Percentiles rank a stretch among this genome's conserved stretches.
These are phyloP conservation scores for Bipolaris zeicola DNA, from an alignment of 2,329 filamentous ascomycete genomes.

Conservation along the genomic window DNA sequence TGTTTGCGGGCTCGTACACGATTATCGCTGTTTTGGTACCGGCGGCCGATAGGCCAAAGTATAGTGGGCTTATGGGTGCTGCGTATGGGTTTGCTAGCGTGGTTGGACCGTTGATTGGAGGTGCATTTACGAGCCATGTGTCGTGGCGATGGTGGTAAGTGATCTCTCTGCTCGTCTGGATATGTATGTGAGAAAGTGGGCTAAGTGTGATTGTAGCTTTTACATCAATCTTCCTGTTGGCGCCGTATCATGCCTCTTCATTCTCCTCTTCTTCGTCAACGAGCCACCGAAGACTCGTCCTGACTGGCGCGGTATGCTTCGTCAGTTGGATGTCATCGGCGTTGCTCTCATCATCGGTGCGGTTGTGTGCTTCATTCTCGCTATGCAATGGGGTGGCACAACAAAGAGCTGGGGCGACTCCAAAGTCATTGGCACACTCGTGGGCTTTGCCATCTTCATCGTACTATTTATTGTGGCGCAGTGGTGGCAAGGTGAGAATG, in stretches of 20 bases:
- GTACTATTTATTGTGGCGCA: slow-evolving; percentile 47
- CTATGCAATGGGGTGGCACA: slow-evolving; percentile 53
- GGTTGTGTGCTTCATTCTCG: slow-evolving; percentile 52
- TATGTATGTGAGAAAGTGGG: fast-evolving
- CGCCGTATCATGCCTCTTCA: slow-evolving; percentile 42
- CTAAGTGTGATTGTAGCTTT: slow-evolving; percentile 18
- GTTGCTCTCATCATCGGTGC: slow-evolving; percentile 48
- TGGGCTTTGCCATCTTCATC: slow-evolving; percentile 51
- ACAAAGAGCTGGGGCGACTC: slow-evolving; percentile 36
- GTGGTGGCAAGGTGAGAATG: slow-evolving; percentile 48
- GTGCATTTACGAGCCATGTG: slow-evolving; percentile 46
- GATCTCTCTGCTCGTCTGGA: fast-evolving
- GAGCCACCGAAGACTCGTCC: slow-evolving; percentile 23
- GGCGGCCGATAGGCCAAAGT: slow-evolving; percentile 49
- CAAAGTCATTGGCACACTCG: slow-evolving; percentile 54
- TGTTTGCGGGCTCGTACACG: slow-evolving; percentile 33
- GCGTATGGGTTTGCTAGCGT: slow-evolving; percentile 46
- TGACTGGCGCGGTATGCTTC: slow-evolving; percentile 44
- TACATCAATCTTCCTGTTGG: slow-evolving; percentile 55
- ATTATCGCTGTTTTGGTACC: slow-evolving; percentile 53
- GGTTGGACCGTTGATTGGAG: slow-evolving; percentile 51
- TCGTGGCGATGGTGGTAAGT: slow-evolving; percentile 50
- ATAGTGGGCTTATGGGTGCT: slow-evolving; percentile 46
- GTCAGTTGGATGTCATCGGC: slow-evolving; percentile 55
- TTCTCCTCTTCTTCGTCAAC: slow-evolving; percentile 42